Evolutionary conservation across 352 stramenopile species (phyloP), one percentile per base, ranked within the genome.

Genomic region (Bremia lactucae): DNA sequence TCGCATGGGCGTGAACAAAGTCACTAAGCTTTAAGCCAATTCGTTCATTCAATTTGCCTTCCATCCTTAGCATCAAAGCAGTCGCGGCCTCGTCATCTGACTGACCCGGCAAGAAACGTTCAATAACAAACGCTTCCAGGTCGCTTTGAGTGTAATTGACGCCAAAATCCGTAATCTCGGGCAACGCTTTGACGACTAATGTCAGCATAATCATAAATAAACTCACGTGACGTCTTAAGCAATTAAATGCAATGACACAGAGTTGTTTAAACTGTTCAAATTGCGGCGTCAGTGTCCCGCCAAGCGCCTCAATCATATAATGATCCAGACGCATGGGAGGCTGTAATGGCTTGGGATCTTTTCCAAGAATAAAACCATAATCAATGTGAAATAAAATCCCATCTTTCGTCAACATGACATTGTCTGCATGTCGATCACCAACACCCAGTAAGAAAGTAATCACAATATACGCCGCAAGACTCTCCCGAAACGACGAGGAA

Each of bases 361-460:
- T 88, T 31, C 96, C 96, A 47, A 99, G 84, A 46, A 99, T 98
- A 55, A 98, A 99, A 3, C 95, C 95, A 62, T 98, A 99, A 72
- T 97, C 96, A 58, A 99, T 99, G 55, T 99, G 96, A 68, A 99
- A 99, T 24, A 99, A 79, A 48, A 97, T 88, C 8, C 96, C 96
- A 52, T 90, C 85, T 26, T 88, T 87, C 23, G 79, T 92, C 3
- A 99, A 74, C 93, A 99, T 97, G 36, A 99, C 95, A 59, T 99
- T 99, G 64, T 99, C 96, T 4, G 97, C 79, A 57, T 99, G 96
- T 4, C 96, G 74, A 69, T 99, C 96, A 18, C 96, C 96, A 36
- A 99, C 94, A 21, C 95, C 94, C n/a, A 99, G 57, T 11, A 99
- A 56, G 56, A 99, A 99, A 19, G 96, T 99, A 41, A 99, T 97